Evolutionary conservation across 495 filamentous ascomycete genomes (phyloP).

Genomic region (Neurospora sp.): DNA sequence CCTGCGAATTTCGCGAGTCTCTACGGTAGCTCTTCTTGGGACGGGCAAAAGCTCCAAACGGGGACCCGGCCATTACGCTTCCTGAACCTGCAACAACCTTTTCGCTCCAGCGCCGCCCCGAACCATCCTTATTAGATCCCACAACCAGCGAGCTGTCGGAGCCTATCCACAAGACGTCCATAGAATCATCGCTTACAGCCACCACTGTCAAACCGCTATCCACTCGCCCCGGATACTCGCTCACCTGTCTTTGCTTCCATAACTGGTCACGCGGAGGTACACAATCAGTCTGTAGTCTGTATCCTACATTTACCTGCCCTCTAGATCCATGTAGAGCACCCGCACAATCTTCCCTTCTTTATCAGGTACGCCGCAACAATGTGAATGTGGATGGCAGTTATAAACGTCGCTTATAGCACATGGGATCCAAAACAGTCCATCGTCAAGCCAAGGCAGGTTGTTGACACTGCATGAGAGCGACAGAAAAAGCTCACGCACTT

Average conservation of each 20-base stretch:
- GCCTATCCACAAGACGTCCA: not conserved
- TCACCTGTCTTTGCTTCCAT: not conserved
- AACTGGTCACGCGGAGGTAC: not conserved
- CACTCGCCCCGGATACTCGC: not conserved
- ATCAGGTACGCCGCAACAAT: not conserved
- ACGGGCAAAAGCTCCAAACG: not conserved
- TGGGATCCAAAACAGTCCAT: no score
- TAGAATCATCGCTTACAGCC: not conserved
- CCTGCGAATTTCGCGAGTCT: no score
- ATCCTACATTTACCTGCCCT: not conserved
- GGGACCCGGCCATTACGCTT: not conserved
- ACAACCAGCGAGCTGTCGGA: not conserved
- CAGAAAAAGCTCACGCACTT: no score
- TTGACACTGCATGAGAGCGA: no score
- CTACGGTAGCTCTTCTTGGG: not conserved
- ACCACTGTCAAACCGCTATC: not conserved
- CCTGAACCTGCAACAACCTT: not conserved
- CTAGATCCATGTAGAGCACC: not conserved
- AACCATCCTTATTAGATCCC: not conserved
- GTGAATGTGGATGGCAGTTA: not conserved
- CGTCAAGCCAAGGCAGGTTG: no score
- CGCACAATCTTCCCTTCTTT: not conserved
- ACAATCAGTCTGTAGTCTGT: not conserved
- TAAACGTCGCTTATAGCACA: no score
- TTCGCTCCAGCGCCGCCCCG: not conserved